A percentile compares a stretch with the other conserved stretches of the same genome.
Evolutionary conservation across 2,329 filamentous ascomycete species (phyloP).

Genomic region (Colletotrichum limetticola): DNA sequence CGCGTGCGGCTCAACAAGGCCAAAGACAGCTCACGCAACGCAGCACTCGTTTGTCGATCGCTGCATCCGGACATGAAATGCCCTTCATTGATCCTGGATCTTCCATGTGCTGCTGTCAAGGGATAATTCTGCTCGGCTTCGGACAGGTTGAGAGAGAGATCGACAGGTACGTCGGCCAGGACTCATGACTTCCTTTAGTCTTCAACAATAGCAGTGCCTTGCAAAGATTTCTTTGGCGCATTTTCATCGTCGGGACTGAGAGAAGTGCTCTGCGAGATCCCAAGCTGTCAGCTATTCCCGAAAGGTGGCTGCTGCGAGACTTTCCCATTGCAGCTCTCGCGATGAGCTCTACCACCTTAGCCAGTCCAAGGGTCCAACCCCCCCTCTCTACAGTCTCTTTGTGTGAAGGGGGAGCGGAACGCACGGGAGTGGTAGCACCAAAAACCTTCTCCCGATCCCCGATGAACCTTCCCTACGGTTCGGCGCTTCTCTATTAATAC

Average conservation of each 20-base stretch:
- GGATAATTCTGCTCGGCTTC: slow-evolving; percentile 14
- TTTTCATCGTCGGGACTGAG: neutral
- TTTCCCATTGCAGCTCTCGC: slow-evolving; percentile 11
- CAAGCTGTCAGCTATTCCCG: neutral
- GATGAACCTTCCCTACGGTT: slow-evolving; percentile 6
- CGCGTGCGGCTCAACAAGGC: slow-evolving; percentile 12
- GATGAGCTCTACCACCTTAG: neutral
- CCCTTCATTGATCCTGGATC: slow-evolving; percentile 8
- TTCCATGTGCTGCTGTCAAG: slow-evolving; percentile 17
- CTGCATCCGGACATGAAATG: slow-evolving; percentile 19
- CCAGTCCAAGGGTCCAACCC: slow-evolving; percentile 27
- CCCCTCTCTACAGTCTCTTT: neutral
- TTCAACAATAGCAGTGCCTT: neutral
- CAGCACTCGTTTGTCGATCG: slow-evolving; percentile 28
- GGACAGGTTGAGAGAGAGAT: slow-evolving; percentile 23
- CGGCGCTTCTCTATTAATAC: neutral
- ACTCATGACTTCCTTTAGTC: neutral
- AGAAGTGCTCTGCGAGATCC: neutral
- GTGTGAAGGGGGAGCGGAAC: slow-evolving; percentile 32
- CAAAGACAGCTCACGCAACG: neutral
- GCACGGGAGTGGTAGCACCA: slow-evolving; percentile 30
- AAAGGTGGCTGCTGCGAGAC: slow-evolving; percentile 1
- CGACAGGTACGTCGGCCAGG: slow-evolving; percentile 28
- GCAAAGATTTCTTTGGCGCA: neutral
- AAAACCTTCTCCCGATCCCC: slow-evolving; percentile 19